Base-by-base conservation (phyloP, 2,329 filamentous ascomycete species). In the Monilinia aucupariae region DNA sequence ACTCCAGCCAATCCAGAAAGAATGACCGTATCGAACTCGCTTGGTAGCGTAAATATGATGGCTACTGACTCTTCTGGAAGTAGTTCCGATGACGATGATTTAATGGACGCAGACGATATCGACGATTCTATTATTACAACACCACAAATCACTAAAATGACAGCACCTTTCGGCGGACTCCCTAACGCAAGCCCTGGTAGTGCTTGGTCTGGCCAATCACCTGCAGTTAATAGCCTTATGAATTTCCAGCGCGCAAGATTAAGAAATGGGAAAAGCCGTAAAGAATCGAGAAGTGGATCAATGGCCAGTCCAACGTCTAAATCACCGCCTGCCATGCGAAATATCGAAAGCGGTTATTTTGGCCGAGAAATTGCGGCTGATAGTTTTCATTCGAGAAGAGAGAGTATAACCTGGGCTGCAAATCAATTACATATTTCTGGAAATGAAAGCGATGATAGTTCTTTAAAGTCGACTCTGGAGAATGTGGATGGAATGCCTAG, bases 391-490 rank as follows among this genome's bases (percentile, higher is more conserved):
- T 82, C 88, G 10, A 83, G 93, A 51, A 82, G 93, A 50, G 92
- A 97, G 75, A 96, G 91, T 74, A 86, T 97, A 65, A 96, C 90
- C 68, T 86, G 94, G 79, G 91, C 92, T 45, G 92, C 92, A 20
- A 92, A 94, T 68, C 91, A 96, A 70, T 78, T 97, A 25, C 88
- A 94, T 67, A 88, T 97, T 45, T 87, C 85, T 60, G 84, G 91
- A 4, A 92, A 88, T 68, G 92, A 96, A 70, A 90, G 88, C 71
- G 88, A 90, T 17, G 90, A 93, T 67, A 85, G 84, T 68, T 78
- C 76, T 6, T 80, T 79, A 65, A 81, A 79, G 9, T 78, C 79
- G 22, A 73, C 71, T 15, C 61, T 74, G 53, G 73, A 75, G 49
- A 73, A 68, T 58, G 65, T 64, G 8, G 79, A 80, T 53, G 76